These are phyloP conservation scores for Talinum fruticosum DNA, from an alignment of 148 eudicot genomes.

Conservation along the genomic window DNA sequence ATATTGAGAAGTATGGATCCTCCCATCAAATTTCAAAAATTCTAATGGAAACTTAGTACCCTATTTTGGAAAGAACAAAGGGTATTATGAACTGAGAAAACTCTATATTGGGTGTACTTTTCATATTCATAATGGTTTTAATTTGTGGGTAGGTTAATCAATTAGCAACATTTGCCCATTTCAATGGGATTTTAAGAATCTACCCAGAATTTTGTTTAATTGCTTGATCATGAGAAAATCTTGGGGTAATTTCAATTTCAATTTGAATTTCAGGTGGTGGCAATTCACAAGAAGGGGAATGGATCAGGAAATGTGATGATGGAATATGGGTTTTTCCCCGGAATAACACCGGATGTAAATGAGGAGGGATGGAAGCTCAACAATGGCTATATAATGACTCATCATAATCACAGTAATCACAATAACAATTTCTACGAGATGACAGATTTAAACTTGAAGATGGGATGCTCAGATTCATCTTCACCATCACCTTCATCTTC, in stretches of 20 bases:
- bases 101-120: not conserved
- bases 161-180: not conserved
- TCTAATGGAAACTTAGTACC: too few species aligned
- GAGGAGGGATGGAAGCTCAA: not conserved
- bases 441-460: conserved; percentile 30
- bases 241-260: not conserved
- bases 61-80: too few species aligned
- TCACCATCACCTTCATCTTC: conserved; percentile 23
- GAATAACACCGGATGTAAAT: conserved; percentile 2
- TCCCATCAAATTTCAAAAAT: too few species aligned
- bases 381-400: not conserved
- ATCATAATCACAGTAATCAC: not conserved
- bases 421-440: conserved; percentile 4
- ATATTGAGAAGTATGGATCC: too few species aligned
- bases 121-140: not conserved
- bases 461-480: conserved; percentile 25
- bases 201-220: not conserved
- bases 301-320: conserved; percentile 29
- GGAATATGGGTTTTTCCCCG: conserved; percentile 69
- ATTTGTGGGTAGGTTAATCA: not conserved
- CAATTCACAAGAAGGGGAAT: conserved; percentile 38
- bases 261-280: conserved; percentile 34
- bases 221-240: not conserved
- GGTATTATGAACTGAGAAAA: too few species aligned
- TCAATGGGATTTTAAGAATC: not conserved